phyloP scores from a whole-genome alignment of 345 rosid species.

The Garcia nutans region DNA sequence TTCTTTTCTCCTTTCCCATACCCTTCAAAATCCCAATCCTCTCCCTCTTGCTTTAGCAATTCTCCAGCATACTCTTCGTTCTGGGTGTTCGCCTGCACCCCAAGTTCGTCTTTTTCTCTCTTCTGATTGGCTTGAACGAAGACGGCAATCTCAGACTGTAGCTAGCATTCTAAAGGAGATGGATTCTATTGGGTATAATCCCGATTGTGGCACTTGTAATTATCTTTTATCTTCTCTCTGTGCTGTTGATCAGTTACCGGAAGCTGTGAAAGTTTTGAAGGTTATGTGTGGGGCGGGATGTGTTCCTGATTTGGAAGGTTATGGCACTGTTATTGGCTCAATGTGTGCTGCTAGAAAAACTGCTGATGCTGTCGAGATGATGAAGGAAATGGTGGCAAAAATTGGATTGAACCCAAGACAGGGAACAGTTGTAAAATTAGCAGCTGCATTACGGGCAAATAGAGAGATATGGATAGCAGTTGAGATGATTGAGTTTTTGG shows the following conservation, averaged over 20 bases:
- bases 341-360: constrained; percentile 60
- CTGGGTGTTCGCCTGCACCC: constrained; percentile 65
- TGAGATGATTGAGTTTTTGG: constrained; percentile 69
- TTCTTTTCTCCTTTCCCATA: constrained; percentile 58
- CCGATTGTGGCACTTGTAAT: constrained; percentile 68
- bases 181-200: constrained; percentile 64
- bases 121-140: constrained; percentile 54
- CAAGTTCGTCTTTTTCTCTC: constrained; percentile 60
- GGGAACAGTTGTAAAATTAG: constrained; percentile 56
- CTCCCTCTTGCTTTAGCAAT: constrained; percentile 65
- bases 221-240: constrained; percentile 65
- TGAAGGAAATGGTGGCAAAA: constrained; percentile 74
- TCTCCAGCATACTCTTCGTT: constrained; percentile 70
- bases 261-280: constrained; percentile 63
- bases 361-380: constrained; percentile 46
- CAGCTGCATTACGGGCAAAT: constrained; percentile 57
- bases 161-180: constrained; percentile 46
- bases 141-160: constrained; percentile 37
- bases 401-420: constrained; percentile 60
- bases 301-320: constrained; percentile 72
- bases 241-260: constrained; percentile 59
- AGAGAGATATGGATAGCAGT: constrained; percentile 65
- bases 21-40: constrained; percentile 60
- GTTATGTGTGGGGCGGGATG: constrained; percentile 59
- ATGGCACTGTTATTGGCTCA: constrained; percentile 45